Percentiles rank a stretch among this genome's conserved stretches.
Evolutionary conservation across 1,139 yeast genomes (phyloP).

Genomic region (Kodamaea plutei): DNA sequence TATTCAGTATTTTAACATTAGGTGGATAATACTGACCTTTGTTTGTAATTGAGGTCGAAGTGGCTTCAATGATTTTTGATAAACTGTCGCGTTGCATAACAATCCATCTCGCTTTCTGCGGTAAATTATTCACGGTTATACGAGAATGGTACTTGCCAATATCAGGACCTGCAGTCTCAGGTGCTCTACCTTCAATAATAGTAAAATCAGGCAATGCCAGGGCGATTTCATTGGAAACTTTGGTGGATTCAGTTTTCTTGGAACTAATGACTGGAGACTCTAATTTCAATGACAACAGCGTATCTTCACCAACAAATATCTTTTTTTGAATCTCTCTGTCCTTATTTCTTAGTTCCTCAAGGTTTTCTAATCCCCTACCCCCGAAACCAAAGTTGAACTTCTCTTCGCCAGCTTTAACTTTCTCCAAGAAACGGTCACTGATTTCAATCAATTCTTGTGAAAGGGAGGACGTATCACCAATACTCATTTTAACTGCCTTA

Average conservation of each 20-base stretch:
- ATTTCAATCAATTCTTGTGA: constrained; percentile 51
- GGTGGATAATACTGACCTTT: constrained; percentile 77
- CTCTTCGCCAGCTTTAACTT: constrained; percentile 67
- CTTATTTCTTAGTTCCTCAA: constrained; percentile 65
- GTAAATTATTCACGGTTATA: constrained; percentile 78
- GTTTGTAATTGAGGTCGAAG: constrained; percentile 76
- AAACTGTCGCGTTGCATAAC: constrained; percentile 70
- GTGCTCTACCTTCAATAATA: constrained; percentile 51
- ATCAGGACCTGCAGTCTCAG: constrained; percentile 64
- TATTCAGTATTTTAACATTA: constrained; percentile 33
- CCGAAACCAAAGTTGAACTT: constrained; percentile 79
- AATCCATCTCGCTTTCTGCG: constrained; percentile 80
- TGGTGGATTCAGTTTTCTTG: constrained; percentile 1
- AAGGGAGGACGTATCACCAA: constrained; percentile 31
- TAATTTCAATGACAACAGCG: background rate
- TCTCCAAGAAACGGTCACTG: constrained; percentile 54
- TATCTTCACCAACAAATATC: constrained; percentile 24
- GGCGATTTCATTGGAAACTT: constrained; percentile 10
- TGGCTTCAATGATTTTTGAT: constrained; percentile 62
- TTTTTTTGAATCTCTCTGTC: constrained; percentile 49
- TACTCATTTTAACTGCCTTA: constrained; percentile 59
- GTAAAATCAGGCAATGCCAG: constrained; percentile 38
- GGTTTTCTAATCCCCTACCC: constrained; percentile 84
- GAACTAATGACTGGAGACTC: background rate
- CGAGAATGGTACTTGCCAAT: constrained; percentile 64